Conservation (phyloP, 257 asterid genomes). For the Ballota nigra region DNA sequence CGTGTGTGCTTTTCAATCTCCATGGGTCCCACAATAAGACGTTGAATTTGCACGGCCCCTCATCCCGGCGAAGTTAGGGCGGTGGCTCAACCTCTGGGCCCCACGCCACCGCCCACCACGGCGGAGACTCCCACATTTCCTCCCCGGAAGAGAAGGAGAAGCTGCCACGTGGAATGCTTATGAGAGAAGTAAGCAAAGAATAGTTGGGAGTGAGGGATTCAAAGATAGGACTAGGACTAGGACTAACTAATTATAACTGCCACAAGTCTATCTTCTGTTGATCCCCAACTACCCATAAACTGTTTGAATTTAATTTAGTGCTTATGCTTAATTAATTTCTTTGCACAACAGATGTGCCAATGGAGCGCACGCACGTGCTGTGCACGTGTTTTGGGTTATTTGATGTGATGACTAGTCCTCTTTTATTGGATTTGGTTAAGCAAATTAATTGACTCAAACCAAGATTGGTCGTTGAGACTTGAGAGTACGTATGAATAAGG, state of each 20-base stretch:
- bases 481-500: not conserved
- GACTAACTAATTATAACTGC: conserved; percentile 33
- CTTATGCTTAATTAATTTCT: not conserved
- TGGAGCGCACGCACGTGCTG: conserved; percentile 16
- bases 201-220: conserved; percentile 1
- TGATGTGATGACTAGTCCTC: not conserved
- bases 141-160: not conserved
- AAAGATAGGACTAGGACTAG: not conserved
- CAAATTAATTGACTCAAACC: not conserved
- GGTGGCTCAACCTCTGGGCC: conserved; percentile 23
- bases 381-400: conserved; percentile 15
- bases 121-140: not conserved
- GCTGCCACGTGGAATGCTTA: conserved; percentile 32
- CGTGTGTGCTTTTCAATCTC: conserved; percentile 20
- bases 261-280: conserved; percentile 2
- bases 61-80: conserved; percentile 18
- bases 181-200: conserved; percentile 1
- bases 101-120: conserved; percentile 29
- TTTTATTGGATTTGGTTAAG: conserved; percentile 6
- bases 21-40: conserved; percentile 19
- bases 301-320: too few relatives aligned
- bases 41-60: not conserved
- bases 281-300: conserved; percentile 14
- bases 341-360: conserved; percentile 23
- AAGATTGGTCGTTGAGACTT: not conserved